phyloP scores from a whole-genome alignment of 208 protist genomes.

The Blechomonas ayalai region DNA sequence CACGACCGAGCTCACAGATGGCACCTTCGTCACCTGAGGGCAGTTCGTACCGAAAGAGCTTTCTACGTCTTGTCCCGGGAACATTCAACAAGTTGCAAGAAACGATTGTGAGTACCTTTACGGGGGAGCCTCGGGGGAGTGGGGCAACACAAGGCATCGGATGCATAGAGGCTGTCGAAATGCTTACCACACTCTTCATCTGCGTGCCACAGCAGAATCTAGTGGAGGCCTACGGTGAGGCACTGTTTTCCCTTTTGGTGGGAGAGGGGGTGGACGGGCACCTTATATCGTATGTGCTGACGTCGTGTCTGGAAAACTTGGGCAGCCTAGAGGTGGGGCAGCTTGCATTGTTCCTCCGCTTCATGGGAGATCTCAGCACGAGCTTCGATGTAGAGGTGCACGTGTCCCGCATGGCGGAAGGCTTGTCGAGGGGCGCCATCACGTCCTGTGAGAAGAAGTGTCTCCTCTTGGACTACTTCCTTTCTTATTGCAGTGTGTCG shows the following conservation, averaged over 20 bases:
- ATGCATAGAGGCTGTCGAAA: conserved; percentile 31
- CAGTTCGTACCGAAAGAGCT: conserved; percentile 1
- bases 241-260: conserved; percentile 34
- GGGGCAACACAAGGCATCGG: not conserved
- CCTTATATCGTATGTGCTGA: conserved; percentile 22
- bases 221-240: conserved; percentile 22
- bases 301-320: conserved; percentile 30
- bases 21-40: not conserved
- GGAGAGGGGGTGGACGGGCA: conserved; percentile 5
- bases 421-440: too few relatives aligned
- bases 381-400: not conserved
- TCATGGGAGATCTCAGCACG: not conserved
- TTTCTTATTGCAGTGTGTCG: too few relatives aligned
- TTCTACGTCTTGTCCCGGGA: conserved; percentile 7
- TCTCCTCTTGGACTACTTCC: too few relatives aligned
- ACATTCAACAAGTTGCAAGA: conserved; percentile 11
- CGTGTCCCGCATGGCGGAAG: too few relatives aligned
- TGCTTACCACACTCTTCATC: conserved; percentile 36
- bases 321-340: conserved; percentile 19
- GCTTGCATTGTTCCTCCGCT: conserved; percentile 2
- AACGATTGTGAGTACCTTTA: conserved; percentile 1
- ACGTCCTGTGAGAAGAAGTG: too few relatives aligned
- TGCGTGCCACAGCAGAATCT: conserved; percentile 15
- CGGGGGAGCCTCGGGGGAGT: not conserved
- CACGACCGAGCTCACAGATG: not conserved